A percentile compares a stretch with the other conserved stretches of the same genome.
phyloP scores from a whole-genome alignment of 2,329 filamentous ascomycete genomes.

The Colletotrichum chlorophyti region DNA sequence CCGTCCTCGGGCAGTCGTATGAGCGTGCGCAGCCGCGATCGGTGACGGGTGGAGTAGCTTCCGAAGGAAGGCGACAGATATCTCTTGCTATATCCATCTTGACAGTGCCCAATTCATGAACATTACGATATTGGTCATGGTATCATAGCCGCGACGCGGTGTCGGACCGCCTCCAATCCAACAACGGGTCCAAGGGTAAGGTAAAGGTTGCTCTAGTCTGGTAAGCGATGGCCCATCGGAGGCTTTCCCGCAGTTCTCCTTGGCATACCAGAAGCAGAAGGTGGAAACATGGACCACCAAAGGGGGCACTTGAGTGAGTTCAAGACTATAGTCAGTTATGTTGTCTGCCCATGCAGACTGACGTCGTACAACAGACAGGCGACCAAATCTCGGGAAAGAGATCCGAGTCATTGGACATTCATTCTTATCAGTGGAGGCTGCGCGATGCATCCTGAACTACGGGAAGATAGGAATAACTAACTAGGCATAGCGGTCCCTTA shows the following conservation, averaged over 20 bases:
- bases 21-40: too few relatives aligned
- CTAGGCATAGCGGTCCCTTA: background rate
- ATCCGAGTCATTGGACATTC: slow-evolving; percentile 20
- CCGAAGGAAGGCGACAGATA: background rate
- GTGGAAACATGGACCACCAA: background rate
- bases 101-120: background rate
- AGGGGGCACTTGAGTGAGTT: too few relatives aligned
- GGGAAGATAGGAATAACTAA: slow-evolving; percentile 10
- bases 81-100: background rate
- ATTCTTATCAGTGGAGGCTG: slow-evolving; percentile 24
- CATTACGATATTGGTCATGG: slow-evolving; percentile 23
- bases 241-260: background rate
- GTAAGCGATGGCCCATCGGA: background rate
- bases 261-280: slow-evolving; percentile 21
- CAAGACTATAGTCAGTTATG: too few relatives aligned
- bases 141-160: background rate
- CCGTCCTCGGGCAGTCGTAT: too few relatives aligned
- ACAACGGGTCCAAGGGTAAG: background rate
- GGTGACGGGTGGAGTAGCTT: too few relatives aligned
- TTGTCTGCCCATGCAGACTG: slow-evolving; percentile 20
- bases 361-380: background rate
- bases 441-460: slow-evolving; percentile 1
- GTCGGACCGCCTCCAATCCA: slow-evolving; percentile 3
- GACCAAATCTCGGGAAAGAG: background rate
- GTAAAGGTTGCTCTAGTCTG: background rate